These are phyloP conservation scores for Russula ochroleuca DNA, from an alignment of 768 basidiomycete species.

Conservation along the genomic window DNA sequence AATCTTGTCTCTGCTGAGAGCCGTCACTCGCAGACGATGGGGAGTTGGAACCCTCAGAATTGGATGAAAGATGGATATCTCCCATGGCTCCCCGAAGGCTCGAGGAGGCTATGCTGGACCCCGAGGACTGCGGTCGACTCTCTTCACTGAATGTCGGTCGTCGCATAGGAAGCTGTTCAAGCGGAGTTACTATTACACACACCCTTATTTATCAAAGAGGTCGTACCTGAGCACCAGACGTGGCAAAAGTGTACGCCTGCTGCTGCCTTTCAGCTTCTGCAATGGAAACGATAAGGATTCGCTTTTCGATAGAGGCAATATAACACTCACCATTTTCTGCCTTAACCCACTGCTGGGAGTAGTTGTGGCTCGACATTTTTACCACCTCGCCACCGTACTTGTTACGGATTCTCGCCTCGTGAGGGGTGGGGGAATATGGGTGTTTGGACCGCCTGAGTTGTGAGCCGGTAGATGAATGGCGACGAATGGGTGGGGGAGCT, in stretches of 20 bases:
- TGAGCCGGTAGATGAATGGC: constrained; percentile 13
- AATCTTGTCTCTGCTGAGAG: constrained; percentile 31
- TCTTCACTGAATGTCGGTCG: constrained; percentile 30
- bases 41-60: constrained; percentile 33
- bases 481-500: constrained; percentile 20
- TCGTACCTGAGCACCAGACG: constrained; percentile 30
- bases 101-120: constrained; percentile 45
- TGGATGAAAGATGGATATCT: constrained; percentile 43
- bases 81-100: constrained; percentile 63
- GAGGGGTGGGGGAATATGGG: constrained; percentile 21
- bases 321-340: constrained; percentile 21
- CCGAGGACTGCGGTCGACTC: constrained; percentile 35
- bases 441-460: constrained; percentile 27
- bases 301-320: neutral
- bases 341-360: constrained; percentile 26
- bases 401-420: constrained; percentile 22
- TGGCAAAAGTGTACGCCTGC: constrained; percentile 24
- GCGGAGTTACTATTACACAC: constrained; percentile 31
- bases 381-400: constrained; percentile 17
- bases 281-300: constrained; percentile 1
- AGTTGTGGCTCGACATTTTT: constrained; percentile 25
- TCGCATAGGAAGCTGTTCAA: constrained; percentile 25
- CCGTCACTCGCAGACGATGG: constrained; percentile 29
- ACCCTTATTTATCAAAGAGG: constrained; percentile 11
- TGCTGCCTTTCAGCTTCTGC: constrained; percentile 23